Conservation (phyloP, 176 grass and related monocot species). For the Triticum urartu region DNA sequence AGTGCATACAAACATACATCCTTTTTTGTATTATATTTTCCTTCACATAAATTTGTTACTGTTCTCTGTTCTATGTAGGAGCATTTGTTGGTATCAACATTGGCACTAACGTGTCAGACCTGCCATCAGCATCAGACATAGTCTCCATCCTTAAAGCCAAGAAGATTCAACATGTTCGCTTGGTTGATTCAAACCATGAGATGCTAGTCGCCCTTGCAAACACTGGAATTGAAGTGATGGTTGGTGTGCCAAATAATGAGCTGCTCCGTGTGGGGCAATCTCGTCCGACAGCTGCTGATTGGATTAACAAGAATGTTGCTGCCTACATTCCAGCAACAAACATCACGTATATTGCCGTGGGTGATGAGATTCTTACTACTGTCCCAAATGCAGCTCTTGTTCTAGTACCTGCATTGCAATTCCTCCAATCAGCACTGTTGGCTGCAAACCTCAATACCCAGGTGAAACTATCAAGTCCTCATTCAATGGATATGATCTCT, state of each 20-base stretch:
- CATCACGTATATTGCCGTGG: constrained; percentile 92
- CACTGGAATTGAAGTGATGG: constrained; percentile 88
- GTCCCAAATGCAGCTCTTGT: constrained; percentile 89
- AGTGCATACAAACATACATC: neutral
- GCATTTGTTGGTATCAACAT: constrained; percentile 89
- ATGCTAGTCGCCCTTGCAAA: constrained; percentile 84
- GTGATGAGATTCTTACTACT: constrained; percentile 75
- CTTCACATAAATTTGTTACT: constrained; percentile 3
- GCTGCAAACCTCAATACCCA: constrained; percentile 88
- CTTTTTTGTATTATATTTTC: neutral
- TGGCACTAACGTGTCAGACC: constrained; percentile 63
- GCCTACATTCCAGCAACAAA: constrained; percentile 81
- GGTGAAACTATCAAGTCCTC: constrained; percentile 85
- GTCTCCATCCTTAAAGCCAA: constrained; percentile 86
- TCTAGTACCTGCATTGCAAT: constrained; percentile 80
- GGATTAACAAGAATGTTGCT: constrained; percentile 91
- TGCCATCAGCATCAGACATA: constrained; percentile 60
- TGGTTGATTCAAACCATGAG: constrained; percentile 75
- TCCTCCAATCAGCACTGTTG: constrained; percentile 84
- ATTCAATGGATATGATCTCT: constrained; percentile 72
- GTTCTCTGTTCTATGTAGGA: constrained; percentile 45
- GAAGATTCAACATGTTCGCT: constrained; percentile 78
- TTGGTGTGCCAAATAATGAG: constrained; percentile 79
- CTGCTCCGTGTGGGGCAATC: constrained; percentile 83
- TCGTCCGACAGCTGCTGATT: constrained; percentile 75